Evolutionary conservation across 106 monocot species (phyloP).

Genomic region (Hemerocallis citrina): DNA sequence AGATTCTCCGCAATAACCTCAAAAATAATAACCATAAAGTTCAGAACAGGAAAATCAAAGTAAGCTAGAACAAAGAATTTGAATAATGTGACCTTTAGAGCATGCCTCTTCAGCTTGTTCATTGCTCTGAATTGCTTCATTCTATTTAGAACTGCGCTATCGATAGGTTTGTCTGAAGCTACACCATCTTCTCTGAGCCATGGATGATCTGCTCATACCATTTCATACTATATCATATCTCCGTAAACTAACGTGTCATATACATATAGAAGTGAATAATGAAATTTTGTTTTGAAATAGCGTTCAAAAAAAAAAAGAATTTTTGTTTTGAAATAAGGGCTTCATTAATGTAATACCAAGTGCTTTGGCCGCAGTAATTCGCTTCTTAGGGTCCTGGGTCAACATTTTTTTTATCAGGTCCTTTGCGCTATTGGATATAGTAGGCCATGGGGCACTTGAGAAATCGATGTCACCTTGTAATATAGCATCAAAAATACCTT

Average conservation of each 20-base stretch:
- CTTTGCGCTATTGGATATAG: constrained; percentile 60
- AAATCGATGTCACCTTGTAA: constrained; percentile 46
- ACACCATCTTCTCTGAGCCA: constrained; percentile 62
- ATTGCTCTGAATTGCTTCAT: constrained; percentile 88
- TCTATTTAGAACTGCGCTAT: constrained; percentile 59
- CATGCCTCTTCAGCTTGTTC: constrained; percentile 83
- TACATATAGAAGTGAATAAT: neutral
- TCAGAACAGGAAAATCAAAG: neutral
- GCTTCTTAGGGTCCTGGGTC: constrained; percentile 37
- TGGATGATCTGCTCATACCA: constrained; percentile 38
- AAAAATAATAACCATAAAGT: neutral
- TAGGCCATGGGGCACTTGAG: constrained; percentile 53
- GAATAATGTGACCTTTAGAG: constrained; percentile 38
- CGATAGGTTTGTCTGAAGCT: constrained; percentile 61
- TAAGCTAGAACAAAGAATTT: neutral
- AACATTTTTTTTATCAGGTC: constrained; percentile 67
- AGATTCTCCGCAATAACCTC: constrained; percentile 85
- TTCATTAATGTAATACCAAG: no score
- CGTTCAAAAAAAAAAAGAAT: neutral
- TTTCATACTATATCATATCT: neutral
- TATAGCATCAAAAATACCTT: constrained; percentile 76
- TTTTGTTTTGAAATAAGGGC: no score
- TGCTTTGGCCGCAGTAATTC: constrained; percentile 65
- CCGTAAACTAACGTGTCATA: no score
- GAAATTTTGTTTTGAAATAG: neutral